Percentiles rank a stretch among this genome's conserved stretches.
Evolutionary conservation across 2,329 filamentous ascomycete genomes (phyloP).

Genomic region (Colletotrichum sp.): DNA sequence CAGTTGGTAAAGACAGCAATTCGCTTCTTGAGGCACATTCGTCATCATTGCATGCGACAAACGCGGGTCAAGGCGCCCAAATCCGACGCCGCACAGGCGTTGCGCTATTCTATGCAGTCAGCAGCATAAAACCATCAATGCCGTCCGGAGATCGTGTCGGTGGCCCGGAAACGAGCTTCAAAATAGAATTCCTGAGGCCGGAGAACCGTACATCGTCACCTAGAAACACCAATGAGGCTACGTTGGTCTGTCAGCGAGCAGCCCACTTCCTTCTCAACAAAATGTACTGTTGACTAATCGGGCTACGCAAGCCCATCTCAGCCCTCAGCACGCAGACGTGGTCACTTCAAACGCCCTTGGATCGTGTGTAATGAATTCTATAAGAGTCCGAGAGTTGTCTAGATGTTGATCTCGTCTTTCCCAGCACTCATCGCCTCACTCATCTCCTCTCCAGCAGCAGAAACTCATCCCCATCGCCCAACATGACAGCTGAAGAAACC

Average conservation of each 20-base stretch:
- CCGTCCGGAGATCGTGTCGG: background rate
- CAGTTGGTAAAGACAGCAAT: background rate
- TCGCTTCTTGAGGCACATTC: background rate
- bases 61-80: background rate
- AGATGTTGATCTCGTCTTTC: background rate
- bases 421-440: background rate
- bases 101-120: background rate
- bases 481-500: background rate
- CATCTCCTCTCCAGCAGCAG: background rate
- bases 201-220: background rate
- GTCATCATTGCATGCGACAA: background rate
- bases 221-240: background rate
- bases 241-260: background rate
- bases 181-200: background rate
- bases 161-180: background rate
- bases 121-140: background rate
- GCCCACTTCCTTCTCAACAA: constrained; percentile 2
- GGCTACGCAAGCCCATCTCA: background rate
- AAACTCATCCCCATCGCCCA: background rate
- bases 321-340: background rate
- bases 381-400: background rate
- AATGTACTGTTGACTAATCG: background rate
- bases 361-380: background rate
- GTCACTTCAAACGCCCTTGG: background rate
- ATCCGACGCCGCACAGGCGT: background rate